Conservation (phyloP, 257 asterid species). For the Thymus quinquecostatus region DNA sequence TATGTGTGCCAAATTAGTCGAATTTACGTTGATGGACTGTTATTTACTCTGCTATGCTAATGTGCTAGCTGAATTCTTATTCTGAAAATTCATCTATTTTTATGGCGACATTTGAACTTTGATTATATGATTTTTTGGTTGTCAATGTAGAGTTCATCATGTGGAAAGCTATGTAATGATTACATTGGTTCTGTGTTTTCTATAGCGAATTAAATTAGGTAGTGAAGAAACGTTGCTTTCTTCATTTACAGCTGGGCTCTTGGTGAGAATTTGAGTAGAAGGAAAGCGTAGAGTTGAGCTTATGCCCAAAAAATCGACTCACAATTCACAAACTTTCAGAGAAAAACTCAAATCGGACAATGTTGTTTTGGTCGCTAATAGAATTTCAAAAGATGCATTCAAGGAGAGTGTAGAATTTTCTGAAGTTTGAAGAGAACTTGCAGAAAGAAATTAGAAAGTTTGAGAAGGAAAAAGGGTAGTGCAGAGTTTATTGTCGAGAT, state of each 20-base stretch:
- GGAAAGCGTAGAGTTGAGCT: background rate
- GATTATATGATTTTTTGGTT: constrained; percentile 9
- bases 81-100: background rate
- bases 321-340: background rate
- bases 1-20: background rate
- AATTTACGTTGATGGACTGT: background rate
- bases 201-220: background rate
- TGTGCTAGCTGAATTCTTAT: constrained; percentile 14
- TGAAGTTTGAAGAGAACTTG: background rate
- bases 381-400: too few relatives aligned
- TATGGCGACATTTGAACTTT: background rate
- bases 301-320: background rate
- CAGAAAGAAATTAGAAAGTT: background rate
- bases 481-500: background rate
- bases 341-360: background rate
- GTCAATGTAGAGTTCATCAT: constrained; percentile 10
- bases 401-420: background rate
- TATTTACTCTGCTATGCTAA: background rate
- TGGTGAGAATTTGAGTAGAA: background rate
- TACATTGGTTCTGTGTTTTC: background rate
- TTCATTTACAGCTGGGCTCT: too few relatives aligned
- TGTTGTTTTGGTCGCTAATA: background rate
- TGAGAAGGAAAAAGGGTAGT: background rate
- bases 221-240: background rate
- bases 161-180: constrained; percentile 1